A percentile compares a stretch with the other conserved stretches of the same genome.
Conservation (phyloP, 192 early-diverging fungal species). For the Umbelopsis vinacea region DNA sequence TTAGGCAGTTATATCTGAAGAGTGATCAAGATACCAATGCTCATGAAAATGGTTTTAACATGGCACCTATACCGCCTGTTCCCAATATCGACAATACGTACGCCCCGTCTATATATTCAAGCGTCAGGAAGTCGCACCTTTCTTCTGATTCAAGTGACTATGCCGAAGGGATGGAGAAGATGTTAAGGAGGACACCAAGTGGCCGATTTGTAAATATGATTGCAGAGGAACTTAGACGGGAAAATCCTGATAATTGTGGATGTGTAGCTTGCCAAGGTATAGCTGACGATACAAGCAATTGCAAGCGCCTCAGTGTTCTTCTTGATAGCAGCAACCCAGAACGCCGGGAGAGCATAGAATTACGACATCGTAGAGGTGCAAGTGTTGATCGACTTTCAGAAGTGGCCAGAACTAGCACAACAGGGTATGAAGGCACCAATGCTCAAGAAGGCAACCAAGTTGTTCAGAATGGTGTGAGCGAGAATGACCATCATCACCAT, state of each 20-base stretch:
- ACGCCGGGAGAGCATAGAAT: slow-evolving; percentile 27
- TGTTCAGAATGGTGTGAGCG: neutral
- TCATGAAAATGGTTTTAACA: neutral
- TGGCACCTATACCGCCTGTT: neutral
- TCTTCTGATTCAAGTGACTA: neutral
- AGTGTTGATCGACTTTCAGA: slow-evolving; percentile 29
- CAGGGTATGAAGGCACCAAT: neutral
- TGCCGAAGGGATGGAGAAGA: neutral
- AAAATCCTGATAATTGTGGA: slow-evolving; percentile 23
- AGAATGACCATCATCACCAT: neutral
- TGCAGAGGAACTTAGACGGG: slow-evolving; percentile 29
- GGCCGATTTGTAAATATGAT: slow-evolving; percentile 32
- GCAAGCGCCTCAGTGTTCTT: slow-evolving; percentile 29
- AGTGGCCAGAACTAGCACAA: neutral
- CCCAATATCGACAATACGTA: neutral
- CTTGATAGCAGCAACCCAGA: slow-evolving; percentile 17
- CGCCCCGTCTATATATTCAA: no score
- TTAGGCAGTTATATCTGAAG: slow-evolving; percentile 13
- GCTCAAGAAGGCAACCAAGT: neutral
- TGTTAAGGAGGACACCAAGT: slow-evolving; percentile 12
- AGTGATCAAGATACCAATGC: neutral
- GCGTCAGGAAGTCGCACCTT: no score
- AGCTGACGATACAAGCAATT: slow-evolving; percentile 3
- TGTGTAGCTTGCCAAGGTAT: slow-evolving; percentile 30
- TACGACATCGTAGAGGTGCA: slow-evolving; percentile 33